A percentile compares a stretch with the other conserved stretches of the same genome.
Conservation (phyloP, 441 rosid genomes). For the Macaranga tanarius region DNA sequence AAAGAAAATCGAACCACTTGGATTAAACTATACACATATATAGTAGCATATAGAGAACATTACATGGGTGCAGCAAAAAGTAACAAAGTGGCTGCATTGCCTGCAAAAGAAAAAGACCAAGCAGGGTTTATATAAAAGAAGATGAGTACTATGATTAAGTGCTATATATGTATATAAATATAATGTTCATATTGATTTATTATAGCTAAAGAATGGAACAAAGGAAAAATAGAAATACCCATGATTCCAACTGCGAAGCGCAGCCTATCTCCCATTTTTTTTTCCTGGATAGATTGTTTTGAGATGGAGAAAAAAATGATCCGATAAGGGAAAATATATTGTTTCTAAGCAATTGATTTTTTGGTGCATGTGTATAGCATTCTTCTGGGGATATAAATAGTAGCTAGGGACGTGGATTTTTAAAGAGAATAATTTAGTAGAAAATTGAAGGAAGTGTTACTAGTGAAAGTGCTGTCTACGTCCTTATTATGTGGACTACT, state of each 20-base stretch:
- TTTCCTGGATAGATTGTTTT: slow-evolving; percentile 20
- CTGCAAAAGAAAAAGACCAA: slow-evolving; percentile 39
- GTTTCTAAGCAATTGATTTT: neutral
- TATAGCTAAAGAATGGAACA: neutral
- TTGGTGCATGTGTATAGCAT: neutral
- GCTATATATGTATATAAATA: too few species aligned
- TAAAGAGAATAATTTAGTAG: slow-evolving; percentile 26
- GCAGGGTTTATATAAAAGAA: neutral
- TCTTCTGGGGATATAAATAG: slow-evolving; percentile 32
- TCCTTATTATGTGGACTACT: slow-evolving; percentile 30
- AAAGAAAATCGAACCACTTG: neutral
- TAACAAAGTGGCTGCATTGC: slow-evolving; percentile 74
- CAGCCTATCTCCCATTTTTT: slow-evolving; percentile 55
- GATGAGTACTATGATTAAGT: neutral
- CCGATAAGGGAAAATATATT: slow-evolving; percentile 17
- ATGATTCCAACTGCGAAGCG: slow-evolving; percentile 58
- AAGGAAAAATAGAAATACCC: slow-evolving; percentile 36
- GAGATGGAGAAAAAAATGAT: slow-evolving; percentile 22
- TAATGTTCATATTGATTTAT: too few species aligned
- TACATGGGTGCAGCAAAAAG: slow-evolving; percentile 76
- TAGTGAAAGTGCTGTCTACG: slow-evolving; percentile 28
- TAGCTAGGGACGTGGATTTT: slow-evolving; percentile 9
- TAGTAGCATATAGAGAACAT: slow-evolving; percentile 3
- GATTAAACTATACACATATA: neutral
- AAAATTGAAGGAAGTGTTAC: slow-evolving; percentile 6